Base-by-base conservation (phyloP, 2,329 filamentous ascomycete genomes). In the Stromatinia cepivora region DNA sequence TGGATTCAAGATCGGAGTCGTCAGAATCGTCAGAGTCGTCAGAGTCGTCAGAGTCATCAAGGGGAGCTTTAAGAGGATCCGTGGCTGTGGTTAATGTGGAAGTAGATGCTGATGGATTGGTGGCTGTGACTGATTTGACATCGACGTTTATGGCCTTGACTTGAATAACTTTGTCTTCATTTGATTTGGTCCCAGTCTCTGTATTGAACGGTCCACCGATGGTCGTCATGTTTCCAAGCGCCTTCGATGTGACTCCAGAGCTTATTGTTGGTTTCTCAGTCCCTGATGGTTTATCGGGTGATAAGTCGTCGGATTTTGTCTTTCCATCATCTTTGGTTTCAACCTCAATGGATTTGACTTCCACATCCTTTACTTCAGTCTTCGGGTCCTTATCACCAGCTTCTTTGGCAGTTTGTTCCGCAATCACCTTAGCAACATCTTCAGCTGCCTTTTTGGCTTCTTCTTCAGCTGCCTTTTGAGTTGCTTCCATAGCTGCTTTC, bases 1-100 rank as follows among this genome's bases (percentile, higher is more conserved):
- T 74, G 6, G 73, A 76, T 28, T 73, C 70, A 50, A 69, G 64
- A 34, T 70, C 69, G 5, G 61, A 69, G 22, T 74, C 71, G 3
- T 69, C 66, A 17, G n/a, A n/a, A n/a, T n/a, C n/a, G n/a, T n/a
- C 15, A 2, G 39, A 42, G 39, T 42, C 39, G 3, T 42, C 39
- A 1, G 56, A 59, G 25, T 57, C 36, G 31, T 50, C 54, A n/a
- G 11, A 20, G 5, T 68, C 58, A 10, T 42, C 42, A 6, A 63
- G 34, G 17, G 66, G 4, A 25, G 8, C 3, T 52, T 28, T 52
- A 6, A 10, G 50, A 10, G 57, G 66, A 45, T 8, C 9, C 7
- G 50, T 50, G 15, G n/a, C 15, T 39, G 28, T 48, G 13, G 13
- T 17, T 50, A 15, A 42, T 50, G 31, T 63, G 8, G 45, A 34